Evolutionary conservation across 768 basidiomycete species (phyloP).

Genomic region (Leccinum subtestaceum): DNA sequence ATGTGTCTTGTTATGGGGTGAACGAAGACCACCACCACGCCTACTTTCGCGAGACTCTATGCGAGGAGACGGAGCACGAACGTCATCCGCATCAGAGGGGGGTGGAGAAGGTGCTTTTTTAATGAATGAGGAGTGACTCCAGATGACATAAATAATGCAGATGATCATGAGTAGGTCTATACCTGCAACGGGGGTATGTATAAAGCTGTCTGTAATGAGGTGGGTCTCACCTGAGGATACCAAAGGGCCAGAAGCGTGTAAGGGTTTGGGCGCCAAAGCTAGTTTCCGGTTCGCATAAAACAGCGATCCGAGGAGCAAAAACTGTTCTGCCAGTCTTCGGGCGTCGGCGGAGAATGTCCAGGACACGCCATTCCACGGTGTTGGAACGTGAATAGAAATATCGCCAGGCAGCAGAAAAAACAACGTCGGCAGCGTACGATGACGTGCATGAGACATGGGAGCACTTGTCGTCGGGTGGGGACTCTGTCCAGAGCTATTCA

Average conservation of each 20-base stretch:
- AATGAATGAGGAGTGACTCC: slow-evolving; percentile 53
- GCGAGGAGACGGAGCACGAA: slow-evolving; percentile 39
- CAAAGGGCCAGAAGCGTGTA: slow-evolving; percentile 37
- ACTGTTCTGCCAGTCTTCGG: slow-evolving; percentile 61
- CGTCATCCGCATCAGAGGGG: slow-evolving; percentile 20
- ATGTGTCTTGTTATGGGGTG: slow-evolving; percentile 42
- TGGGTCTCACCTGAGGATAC: slow-evolving; percentile 48
- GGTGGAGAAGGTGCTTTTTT: slow-evolving; percentile 16
- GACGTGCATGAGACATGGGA: slow-evolving; percentile 42
- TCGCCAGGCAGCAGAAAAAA: slow-evolving; percentile 47
- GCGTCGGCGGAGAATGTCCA: slow-evolving; percentile 59
- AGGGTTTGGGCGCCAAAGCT: slow-evolving; percentile 8
- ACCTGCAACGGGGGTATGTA: slow-evolving; percentile 39
- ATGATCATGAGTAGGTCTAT: slow-evolving; percentile 51
- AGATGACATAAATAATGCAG: slow-evolving; percentile 59
- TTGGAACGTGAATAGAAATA: slow-evolving; percentile 42
- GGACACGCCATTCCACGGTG: slow-evolving; percentile 39
- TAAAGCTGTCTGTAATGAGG: background rate
- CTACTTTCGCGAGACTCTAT: slow-evolving; percentile 48
- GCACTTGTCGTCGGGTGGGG: slow-evolving; percentile 39
- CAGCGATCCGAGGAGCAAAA: slow-evolving; percentile 62
- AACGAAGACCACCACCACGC: slow-evolving; percentile 32
- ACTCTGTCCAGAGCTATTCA: slow-evolving; percentile 34
- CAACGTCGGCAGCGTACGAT: slow-evolving; percentile 27
- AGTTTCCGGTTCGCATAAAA: slow-evolving; percentile 50